Evolutionary conservation across 2,329 filamentous ascomycete genomes (phyloP).

Genomic region (Bipolaris sorokiniana): DNA sequence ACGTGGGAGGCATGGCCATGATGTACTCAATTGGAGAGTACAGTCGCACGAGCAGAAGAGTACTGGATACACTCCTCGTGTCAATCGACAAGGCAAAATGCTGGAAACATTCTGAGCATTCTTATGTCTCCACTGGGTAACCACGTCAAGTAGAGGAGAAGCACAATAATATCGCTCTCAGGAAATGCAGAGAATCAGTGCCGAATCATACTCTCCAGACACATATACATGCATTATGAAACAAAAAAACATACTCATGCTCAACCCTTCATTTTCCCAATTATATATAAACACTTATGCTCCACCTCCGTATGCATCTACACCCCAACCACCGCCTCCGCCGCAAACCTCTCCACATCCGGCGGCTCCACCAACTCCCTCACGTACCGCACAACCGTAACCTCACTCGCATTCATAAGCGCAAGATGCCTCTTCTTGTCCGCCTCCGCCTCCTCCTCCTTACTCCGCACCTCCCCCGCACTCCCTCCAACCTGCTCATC

Average conservation of each 20-base stretch:
- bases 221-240: neutral
- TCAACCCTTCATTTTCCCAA: too few species aligned
- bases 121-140: neutral
- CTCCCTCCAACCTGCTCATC: constrained; percentile 54
- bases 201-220: neutral
- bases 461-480: constrained; percentile 52
- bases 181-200: neutral
- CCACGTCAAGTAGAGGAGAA: neutral
- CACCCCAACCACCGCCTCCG: constrained; percentile 41
- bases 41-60: too few species aligned
- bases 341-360: constrained; percentile 66
- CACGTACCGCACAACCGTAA: constrained; percentile 79
- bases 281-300: neutral
- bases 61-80: neutral
- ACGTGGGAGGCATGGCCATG: neutral
- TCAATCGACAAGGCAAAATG: neutral
- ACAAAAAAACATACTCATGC: neutral
- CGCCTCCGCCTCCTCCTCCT: constrained; percentile 53
- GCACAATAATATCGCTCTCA: neutral
- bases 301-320: constrained; percentile 19
- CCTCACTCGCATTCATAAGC: constrained; percentile 83
- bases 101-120: neutral
- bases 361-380: constrained; percentile 73
- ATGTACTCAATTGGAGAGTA: neutral
- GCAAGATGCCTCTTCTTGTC: constrained; percentile 69